Conservation (phyloP, 352 stramenopile genomes). For the Pythium pyrilobum region DNA sequence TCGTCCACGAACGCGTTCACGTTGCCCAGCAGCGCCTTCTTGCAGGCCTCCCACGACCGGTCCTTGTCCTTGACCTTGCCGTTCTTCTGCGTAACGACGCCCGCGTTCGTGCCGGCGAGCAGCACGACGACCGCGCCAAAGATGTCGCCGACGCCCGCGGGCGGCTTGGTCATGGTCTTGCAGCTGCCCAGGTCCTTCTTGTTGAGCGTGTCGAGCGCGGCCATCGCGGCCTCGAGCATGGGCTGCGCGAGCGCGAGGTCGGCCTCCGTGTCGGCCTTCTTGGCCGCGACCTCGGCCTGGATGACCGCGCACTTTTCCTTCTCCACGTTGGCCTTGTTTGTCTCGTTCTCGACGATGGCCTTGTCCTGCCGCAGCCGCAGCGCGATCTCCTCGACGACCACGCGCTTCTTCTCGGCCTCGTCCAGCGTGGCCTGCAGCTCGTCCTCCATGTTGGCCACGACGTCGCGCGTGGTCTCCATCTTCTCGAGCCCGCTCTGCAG, state of each 20-base stretch:
- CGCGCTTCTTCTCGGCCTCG: constrained; percentile 91
- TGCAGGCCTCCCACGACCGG: constrained; percentile 89
- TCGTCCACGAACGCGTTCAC: constrained; percentile 93
- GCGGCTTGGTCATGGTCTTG: constrained; percentile 91
- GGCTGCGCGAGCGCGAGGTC: constrained; percentile 69
- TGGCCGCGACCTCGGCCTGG: constrained; percentile 87
- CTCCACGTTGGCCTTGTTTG: constrained; percentile 85
- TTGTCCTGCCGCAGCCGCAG: constrained; percentile 89
- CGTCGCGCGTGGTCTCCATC: constrained; percentile 82
- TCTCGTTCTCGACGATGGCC: constrained; percentile 91
- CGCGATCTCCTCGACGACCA: constrained; percentile 91
- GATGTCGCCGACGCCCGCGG: constrained; percentile 84
- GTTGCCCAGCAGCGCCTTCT: constrained; percentile 91
- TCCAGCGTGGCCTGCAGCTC: constrained; percentile 88
- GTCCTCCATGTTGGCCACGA: constrained; percentile 91
- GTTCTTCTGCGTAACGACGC: constrained; percentile 86
- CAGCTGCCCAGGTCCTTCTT: constrained; percentile 88
- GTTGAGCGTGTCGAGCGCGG: constrained; percentile 86
- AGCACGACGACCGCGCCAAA: constrained; percentile 75
- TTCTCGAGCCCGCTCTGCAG: constrained; percentile 89
- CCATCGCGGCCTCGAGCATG: constrained; percentile 86
- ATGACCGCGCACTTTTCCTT: constrained; percentile 90
- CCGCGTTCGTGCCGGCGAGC: constrained; percentile 67
- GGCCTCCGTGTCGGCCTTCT: constrained; percentile 81
- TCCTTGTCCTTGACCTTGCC: constrained; percentile 94